Percentiles rank a stretch among this genome's conserved stretches.
phyloP scores from a whole-genome alignment of 352 stramenopile species.

The Plasmopara muralis region DNA sequence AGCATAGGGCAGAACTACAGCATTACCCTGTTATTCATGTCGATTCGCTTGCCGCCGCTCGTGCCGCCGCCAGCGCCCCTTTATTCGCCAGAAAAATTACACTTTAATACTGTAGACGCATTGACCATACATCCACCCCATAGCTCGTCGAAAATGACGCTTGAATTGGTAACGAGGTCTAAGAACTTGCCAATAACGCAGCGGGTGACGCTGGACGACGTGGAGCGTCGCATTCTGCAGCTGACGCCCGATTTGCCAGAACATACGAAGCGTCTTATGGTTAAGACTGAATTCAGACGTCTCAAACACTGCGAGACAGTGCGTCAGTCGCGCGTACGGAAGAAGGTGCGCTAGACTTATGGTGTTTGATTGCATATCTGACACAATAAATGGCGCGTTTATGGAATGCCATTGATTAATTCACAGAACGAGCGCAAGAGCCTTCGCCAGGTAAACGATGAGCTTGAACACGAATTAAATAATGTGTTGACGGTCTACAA shows the following conservation, averaged over 20 bases:
- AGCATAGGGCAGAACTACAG: too few species aligned
- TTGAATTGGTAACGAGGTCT: constrained; percentile 1
- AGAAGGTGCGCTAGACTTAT: constrained; percentile 30
- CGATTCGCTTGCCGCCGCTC: constrained; percentile 4
- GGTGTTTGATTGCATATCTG: not conserved
- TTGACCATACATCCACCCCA: not conserved
- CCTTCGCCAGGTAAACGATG: constrained; percentile 47
- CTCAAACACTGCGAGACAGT: constrained; percentile 77
- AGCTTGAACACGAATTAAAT: constrained; percentile 46
- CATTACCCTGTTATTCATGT: not conserved
- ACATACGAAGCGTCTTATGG: constrained; percentile 43
- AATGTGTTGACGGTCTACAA: constrained; percentile 31
- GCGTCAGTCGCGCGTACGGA: constrained; percentile 68
- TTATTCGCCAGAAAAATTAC: not conserved
- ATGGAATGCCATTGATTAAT: not conserved
- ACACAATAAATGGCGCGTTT: not conserved
- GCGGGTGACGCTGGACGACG: constrained; percentile 48
- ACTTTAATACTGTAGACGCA: not conserved
- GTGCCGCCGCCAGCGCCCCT: constrained; percentile 3
- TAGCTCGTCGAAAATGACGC: not conserved
- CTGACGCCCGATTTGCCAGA: constrained; percentile 35
- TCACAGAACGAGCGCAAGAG: constrained; percentile 39
- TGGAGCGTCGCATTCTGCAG: constrained; percentile 46
- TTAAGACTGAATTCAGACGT: constrained; percentile 61
- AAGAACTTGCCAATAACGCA: constrained; percentile 18